Percentiles rank a stretch among this genome's conserved stretches.
phyloP scores from a whole-genome alignment of 164 flowering plant genomes.

The Paratinospora sagittata region DNA sequence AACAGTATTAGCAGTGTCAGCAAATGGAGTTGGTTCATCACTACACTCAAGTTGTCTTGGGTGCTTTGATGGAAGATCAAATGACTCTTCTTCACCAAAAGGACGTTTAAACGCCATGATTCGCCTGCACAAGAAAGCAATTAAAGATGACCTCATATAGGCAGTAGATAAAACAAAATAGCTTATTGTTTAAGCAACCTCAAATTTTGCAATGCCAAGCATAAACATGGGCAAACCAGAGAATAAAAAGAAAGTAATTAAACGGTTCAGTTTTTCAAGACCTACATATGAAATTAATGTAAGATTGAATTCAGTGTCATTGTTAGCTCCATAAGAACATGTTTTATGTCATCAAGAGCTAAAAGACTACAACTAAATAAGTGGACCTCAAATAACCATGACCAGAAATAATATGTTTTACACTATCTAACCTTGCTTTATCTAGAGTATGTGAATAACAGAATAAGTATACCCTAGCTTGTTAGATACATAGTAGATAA shows the following conservation, averaged over 20 bases:
- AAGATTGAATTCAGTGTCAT: no score
- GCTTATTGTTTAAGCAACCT: neutral
- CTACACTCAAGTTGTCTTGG: conserved; percentile 25
- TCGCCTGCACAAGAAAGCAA: conserved; percentile 23
- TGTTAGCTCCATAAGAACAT: neutral
- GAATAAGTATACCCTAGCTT: neutral
- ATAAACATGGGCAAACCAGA: neutral
- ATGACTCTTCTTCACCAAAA: conserved; percentile 27
- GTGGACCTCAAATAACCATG: neutral
- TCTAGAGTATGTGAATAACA: neutral
- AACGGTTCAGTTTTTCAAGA: neutral
- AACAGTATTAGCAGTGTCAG: conserved; percentile 10
- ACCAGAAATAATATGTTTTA: neutral
- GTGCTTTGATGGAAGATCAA: conserved; percentile 33
- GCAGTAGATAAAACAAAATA: neutral
- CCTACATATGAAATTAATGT: neutral
- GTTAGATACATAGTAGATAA: neutral
- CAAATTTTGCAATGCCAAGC: neutral
- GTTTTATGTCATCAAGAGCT: no score
- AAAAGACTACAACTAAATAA: no score
- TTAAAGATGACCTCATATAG: neutral
- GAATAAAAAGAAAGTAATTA: no score
- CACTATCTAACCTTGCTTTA: neutral
- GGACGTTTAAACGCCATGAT: conserved; percentile 46
- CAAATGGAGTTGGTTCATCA: conserved; percentile 15